Percentiles rank a stretch among this genome's conserved stretches.
Conservation (phyloP, 2,329 filamentous ascomycete genomes). For the Apiospora hydei region DNA sequence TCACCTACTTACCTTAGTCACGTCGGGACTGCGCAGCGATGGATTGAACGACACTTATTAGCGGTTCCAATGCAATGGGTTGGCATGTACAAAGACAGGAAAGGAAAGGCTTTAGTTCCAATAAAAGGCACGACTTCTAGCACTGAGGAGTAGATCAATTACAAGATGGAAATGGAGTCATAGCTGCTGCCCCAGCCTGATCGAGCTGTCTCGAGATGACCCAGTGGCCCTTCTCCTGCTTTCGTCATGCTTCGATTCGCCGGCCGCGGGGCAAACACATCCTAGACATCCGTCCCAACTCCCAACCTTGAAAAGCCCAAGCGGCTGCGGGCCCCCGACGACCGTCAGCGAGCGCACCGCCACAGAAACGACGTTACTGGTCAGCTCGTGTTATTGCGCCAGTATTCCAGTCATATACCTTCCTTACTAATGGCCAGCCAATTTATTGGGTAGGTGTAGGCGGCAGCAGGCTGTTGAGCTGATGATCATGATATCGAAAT, state of each 20-base stretch:
- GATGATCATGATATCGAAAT: neutral
- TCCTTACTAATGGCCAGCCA: neutral
- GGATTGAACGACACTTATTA: neutral
- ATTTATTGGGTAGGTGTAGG: neutral
- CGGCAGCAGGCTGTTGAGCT: neutral
- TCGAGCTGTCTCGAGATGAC: neutral
- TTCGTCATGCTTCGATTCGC: constrained; percentile 34
- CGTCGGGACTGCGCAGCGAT: neutral
- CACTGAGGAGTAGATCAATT: too few relatives aligned
- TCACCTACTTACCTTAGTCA: constrained; percentile 5
- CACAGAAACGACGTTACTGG: constrained; percentile 13
- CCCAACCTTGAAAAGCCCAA: neutral
- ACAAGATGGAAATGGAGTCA: neutral
- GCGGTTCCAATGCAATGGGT: constrained; percentile 2
- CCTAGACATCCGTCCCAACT: neutral
- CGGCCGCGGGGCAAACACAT: constrained; percentile 12
- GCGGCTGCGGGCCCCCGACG: neutral
- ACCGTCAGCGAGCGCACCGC: constrained; percentile 12
- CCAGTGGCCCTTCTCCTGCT: constrained; percentile 37
- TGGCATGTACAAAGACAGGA: constrained; percentile 11
- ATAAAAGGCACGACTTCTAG: neutral
- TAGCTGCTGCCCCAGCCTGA: neutral
- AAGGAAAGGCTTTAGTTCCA: constrained; percentile 5
- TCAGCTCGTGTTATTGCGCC: neutral
- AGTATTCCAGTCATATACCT: neutral